Base-by-base conservation (phyloP, 208 protist genomes). In the Angomonas ambiguus region DNA sequence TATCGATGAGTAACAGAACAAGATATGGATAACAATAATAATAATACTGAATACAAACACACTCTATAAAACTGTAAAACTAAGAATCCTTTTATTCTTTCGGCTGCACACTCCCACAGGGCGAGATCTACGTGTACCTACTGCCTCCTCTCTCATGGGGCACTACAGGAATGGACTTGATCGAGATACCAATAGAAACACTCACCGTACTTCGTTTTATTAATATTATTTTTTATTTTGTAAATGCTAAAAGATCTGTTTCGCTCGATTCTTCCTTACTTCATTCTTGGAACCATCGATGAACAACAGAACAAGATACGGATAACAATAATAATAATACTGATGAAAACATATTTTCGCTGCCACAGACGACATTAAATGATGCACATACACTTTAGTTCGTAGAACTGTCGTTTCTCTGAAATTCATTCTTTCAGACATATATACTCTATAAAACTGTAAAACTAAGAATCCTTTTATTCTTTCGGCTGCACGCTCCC, bases 301-400 rank as follows among this genome's bases (percentile, higher is more conserved):
- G 24, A 56, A 56, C 13, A 56, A 56, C 49, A 56, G 49, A 56
- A 56, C 49, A 18, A 30, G n/a, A 27, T 56, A 30, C 5, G 5
- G 24, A 28, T 22, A 28, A 8, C 25, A 28, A 28, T 20, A 18
- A 8, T 20, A 8, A 8, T 56, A 56, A 56, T 56, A 28, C 16
- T 30, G 49, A 27, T 56, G 13, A 30, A 56, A 56, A 56, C 25
- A 30, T 56, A 56, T 56, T 56, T 56, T 56, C 49, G 49, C 38
- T 45, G 38, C 38, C 38, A 45, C 38, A 45, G 38, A 45, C 16
- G 16, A 45, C 38, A 45, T n/a, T 45, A 45, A 45, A 48, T 56
- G 13, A 18, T 56, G n/a, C 49, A 56, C 13, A 27, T 18, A 56
- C 18, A 56, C n/a, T 10, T 56, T 22, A 28, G 11, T 8, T 45